phyloP scores from a whole-genome alignment of 257 asterid genomes.

The Solanum chmielewskii region DNA sequence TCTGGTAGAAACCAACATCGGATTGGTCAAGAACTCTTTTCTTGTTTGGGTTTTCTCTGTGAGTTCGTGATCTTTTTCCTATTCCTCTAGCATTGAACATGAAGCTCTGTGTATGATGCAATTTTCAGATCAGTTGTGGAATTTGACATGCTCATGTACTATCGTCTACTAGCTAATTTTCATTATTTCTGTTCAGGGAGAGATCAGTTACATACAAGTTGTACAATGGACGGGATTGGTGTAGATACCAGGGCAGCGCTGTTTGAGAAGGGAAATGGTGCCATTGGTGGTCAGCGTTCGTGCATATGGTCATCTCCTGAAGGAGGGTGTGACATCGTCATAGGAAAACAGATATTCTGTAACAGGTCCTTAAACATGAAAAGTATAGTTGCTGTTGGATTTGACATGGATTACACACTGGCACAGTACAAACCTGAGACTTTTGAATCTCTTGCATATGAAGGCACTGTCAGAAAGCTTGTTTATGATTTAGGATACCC shows the following conservation, averaged over 20 bases:
- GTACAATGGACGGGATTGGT: conserved; percentile 38
- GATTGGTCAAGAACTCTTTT: background rate
- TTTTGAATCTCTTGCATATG: conserved; percentile 88
- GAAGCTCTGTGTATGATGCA: background rate
- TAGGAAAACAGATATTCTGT: conserved; percentile 80
- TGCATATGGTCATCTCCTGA: conserved; percentile 72
- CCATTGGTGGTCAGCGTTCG: conserved; percentile 27
- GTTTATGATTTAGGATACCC: conserved; percentile 87
- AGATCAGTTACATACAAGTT: conserved; percentile 23
- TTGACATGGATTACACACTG: conserved; percentile 95
- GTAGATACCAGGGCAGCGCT: conserved; percentile 16
- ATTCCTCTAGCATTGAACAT: background rate
- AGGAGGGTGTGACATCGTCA: conserved; percentile 55
- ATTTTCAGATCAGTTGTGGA: background rate
- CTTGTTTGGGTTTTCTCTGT: background rate
- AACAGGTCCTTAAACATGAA: conserved; percentile 91
- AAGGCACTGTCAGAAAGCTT: conserved; percentile 83
- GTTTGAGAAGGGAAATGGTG: conserved; percentile 23
- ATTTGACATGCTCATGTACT: background rate
- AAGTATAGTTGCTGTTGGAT: conserved; percentile 87
- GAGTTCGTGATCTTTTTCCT: background rate
- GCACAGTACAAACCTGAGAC: conserved; percentile 95
- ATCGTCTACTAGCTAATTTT: background rate
- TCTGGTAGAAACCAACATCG: background rate
- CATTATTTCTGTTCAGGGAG: conserved; percentile 25